Evolutionary conservation across 495 filamentous ascomycete species (phyloP), one percentile per base, ranked within the genome.

Genomic region (Penicillium egyptiacum): DNA sequence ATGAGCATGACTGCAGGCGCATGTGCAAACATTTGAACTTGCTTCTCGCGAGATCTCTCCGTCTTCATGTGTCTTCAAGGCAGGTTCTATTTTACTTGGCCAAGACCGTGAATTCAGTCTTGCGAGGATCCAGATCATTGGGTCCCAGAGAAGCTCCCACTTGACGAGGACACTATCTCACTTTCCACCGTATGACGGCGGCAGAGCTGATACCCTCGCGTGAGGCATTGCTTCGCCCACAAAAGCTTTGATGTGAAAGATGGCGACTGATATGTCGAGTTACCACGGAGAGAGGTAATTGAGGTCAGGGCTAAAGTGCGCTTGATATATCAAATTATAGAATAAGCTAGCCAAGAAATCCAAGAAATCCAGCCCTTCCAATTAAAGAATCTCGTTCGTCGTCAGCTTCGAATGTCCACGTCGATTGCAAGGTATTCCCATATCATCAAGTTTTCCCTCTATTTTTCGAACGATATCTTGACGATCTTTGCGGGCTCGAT

Each of bases 401-500:
- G 8, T 39, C 16, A 39, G 6, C 16, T n/a, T 39, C 35, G 2
- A 8, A 17, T 39, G 16, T 16, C 35, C 35, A n/a, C n/a, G n/a
- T n/a, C n/a, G n/a, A n/a, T n/a, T 33, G 10, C 11, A 7, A 39
- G 17, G 14, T 14, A 6, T 43, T 2, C 46, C 25, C 8, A 8
- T 10, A 19, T 11, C 28, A 26, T 20, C 26, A 31, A 20, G n/a
- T 5, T 3, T 7, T 20, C 30, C 30, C 20, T 48, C 40, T 20
- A 25, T 60, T 19, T 58, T 20, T 25, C 31, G 22, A 68, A 37
- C 5, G 60, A 46, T 17, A 68, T 65, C 52, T 63, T 61, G n/a
- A 62, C 53, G 23, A 73, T 51, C 49, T 73, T 73, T 1, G 43
- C 70, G 2, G 70, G 70, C 51, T 73, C 70, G n/a, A 49, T 59